Conservation (phyloP, 2,329 filamentous ascomycete species). For the Fusarium torreyae region DNA sequence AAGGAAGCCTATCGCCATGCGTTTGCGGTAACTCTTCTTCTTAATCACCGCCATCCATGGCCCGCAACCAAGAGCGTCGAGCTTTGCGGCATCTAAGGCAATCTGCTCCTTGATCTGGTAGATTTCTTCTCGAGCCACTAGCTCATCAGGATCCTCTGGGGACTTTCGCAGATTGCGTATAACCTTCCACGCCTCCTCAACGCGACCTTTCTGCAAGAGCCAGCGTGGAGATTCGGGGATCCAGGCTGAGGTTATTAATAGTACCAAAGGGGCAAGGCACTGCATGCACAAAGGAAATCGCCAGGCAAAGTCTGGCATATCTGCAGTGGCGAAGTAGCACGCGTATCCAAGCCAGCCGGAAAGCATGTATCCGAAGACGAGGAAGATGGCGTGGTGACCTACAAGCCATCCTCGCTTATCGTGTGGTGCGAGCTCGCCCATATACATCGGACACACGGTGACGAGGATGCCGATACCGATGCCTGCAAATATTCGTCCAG, state of each 20-base stretch:
- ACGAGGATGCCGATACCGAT: constrained; percentile 58
- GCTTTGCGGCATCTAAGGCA: constrained; percentile 58
- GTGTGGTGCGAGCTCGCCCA: constrained; percentile 52
- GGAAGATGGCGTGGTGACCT: constrained; percentile 63
- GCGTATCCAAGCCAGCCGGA: constrained; percentile 57
- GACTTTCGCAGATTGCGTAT: constrained; percentile 54
- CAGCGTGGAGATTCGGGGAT: constrained; percentile 63
- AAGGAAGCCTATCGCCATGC: constrained; percentile 66
- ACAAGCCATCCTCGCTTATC: constrained; percentile 64
- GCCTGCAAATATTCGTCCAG: constrained; percentile 62
- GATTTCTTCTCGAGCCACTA: constrained; percentile 62
- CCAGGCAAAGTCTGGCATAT: constrained; percentile 55
- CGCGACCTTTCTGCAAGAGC: constrained; percentile 62
- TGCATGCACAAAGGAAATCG: constrained; percentile 61
- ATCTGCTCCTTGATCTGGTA: constrained; percentile 63
- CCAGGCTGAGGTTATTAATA: constrained; percentile 54
- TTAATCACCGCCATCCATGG: constrained; percentile 61
- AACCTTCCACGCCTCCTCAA: constrained; percentile 62
- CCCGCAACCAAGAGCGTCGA: constrained; percentile 56
- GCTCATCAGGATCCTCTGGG: constrained; percentile 54
- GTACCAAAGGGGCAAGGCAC: constrained; percentile 55
- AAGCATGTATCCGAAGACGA: constrained; percentile 62
- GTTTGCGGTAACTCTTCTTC: constrained; percentile 64
- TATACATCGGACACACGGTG: constrained; percentile 55
- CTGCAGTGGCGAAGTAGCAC: constrained; percentile 45